These are phyloP conservation scores for Verticillium isaacii DNA, from an alignment of 2,329 filamentous ascomycete genomes.

Conservation along the genomic window DNA sequence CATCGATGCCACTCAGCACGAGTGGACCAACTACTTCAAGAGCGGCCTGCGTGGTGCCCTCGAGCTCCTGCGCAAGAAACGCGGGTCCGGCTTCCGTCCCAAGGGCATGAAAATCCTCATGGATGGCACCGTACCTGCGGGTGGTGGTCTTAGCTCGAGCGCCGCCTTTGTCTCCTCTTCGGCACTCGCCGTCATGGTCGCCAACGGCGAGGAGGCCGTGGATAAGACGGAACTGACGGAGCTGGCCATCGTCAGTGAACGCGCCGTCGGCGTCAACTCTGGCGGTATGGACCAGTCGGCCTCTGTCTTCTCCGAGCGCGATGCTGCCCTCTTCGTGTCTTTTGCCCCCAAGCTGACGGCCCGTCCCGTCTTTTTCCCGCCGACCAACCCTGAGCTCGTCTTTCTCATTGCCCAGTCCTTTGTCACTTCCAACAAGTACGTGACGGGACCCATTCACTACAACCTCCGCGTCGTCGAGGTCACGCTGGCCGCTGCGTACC, in stretches of 20 bases:
- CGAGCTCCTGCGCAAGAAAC: conserved; percentile 68
- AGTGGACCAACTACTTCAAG: conserved; percentile 99
- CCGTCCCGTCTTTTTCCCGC: conserved; percentile 75
- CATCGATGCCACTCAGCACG: conserved; percentile 79
- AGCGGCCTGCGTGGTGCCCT: conserved; percentile 80
- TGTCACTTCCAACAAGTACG: conserved; percentile 89
- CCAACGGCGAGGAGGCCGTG: conserved; percentile 72
- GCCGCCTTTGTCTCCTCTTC: conserved; percentile 91
- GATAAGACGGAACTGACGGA: conserved; percentile 92
- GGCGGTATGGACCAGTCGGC: conserved; percentile 98
- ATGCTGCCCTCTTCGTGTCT: conserved; percentile 82
- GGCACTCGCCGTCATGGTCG: conserved; percentile 80
- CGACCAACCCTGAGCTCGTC: conserved; percentile 74
- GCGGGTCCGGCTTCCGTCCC: conserved; percentile 54
- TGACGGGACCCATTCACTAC: conserved; percentile 90
- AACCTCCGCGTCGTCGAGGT: conserved; percentile 96
- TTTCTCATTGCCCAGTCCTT: conserved; percentile 96
- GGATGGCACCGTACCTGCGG: conserved; percentile 87
- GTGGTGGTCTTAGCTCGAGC: conserved; percentile 88
- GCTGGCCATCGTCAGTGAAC: conserved; percentile 89
- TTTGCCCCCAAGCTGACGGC: conserved; percentile 78
- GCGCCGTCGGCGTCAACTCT: conserved; percentile 91
- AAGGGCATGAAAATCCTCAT: conserved; percentile 82
- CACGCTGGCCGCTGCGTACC: conserved; percentile 74
- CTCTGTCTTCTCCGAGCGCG: conserved; percentile 85